phyloP scores from a whole-genome alignment of 2,329 filamentous ascomycete genomes.

The Xylaria hypoxylon region DNA sequence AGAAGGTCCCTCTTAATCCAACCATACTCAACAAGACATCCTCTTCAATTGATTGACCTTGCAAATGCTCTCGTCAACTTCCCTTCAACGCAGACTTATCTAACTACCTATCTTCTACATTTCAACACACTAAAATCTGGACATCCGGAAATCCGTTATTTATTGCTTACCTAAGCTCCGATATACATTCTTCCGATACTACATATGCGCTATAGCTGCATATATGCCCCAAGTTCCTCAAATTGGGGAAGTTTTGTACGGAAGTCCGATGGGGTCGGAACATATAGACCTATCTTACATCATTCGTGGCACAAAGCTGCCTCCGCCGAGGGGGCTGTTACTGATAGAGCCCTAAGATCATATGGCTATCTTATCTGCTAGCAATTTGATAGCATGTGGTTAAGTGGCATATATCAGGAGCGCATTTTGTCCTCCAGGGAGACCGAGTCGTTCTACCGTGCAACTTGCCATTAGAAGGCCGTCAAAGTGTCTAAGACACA shows the following conservation, averaged over 20 bases:
- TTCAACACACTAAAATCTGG: neutral
- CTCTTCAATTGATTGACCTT: neutral
- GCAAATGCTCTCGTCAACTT: neutral
- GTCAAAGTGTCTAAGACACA: neutral
- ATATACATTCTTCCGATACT: neutral
- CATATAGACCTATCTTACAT: no score
- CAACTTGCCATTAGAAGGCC: neutral
- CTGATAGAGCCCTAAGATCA: neutral
- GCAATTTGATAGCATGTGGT: neutral
- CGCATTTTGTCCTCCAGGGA: neutral
- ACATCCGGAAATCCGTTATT: neutral
- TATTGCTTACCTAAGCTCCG: neutral
- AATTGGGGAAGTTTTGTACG: constrained; percentile 24
- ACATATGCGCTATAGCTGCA: neutral
- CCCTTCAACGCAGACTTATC: neutral
- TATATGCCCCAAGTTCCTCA: neutral
- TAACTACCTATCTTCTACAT: neutral
- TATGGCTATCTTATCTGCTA: neutral
- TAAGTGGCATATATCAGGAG: neutral
- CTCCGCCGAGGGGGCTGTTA: neutral
- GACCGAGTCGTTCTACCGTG: neutral
- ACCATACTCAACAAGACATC: neutral
- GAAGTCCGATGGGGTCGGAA: constrained; percentile 37
- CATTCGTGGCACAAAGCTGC: neutral
- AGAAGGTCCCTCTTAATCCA: no score